Evolutionary conservation across 306 rosid genomes (phyloP).

Genomic region (Rubus parviflorus): DNA sequence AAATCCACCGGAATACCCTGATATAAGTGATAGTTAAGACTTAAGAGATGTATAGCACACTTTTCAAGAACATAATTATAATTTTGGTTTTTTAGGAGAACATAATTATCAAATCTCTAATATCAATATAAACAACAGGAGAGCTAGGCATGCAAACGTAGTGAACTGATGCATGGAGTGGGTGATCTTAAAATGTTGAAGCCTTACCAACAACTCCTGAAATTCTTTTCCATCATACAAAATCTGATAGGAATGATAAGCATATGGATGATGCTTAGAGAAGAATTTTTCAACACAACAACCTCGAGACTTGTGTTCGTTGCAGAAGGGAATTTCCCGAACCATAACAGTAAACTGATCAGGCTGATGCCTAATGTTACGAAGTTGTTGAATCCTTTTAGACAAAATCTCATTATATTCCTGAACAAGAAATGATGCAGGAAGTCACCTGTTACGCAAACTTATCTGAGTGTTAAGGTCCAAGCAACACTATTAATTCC

Average conservation of each 20-base stretch:
- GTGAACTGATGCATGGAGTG: not conserved
- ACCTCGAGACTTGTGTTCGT: slow-evolving; percentile 56
- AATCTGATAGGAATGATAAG: slow-evolving; percentile 69
- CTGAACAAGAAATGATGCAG: slow-evolving; percentile 44
- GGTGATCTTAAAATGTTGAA: not conserved
- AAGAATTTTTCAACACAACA: slow-evolving; percentile 76
- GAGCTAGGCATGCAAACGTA: not conserved
- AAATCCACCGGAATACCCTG: not conserved
- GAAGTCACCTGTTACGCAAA: slow-evolving; percentile 25
- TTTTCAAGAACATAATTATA: not conserved
- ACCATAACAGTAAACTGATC: slow-evolving; percentile 77
- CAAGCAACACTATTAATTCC: slow-evolving; percentile 7
- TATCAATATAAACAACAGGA: not conserved
- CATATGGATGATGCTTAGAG: slow-evolving; percentile 60
- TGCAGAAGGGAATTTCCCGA: slow-evolving; percentile 79
- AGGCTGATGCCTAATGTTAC: slow-evolving; percentile 55
- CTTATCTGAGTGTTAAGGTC: slow-evolving; percentile 25
- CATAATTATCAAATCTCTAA: not conserved
- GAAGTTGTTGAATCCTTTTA: slow-evolving; percentile 61
- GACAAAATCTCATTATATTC: slow-evolving; percentile 73
- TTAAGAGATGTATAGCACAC: not conserved
- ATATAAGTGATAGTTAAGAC: not conserved
- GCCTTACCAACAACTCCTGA: slow-evolving; percentile 59
- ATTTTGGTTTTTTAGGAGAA: not conserved
- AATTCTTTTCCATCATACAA: slow-evolving; percentile 56